These are phyloP conservation scores for Pseudozyma thailandica DNA, from an alignment of 1,284 basidiomycete genomes.

Conservation along the genomic window DNA sequence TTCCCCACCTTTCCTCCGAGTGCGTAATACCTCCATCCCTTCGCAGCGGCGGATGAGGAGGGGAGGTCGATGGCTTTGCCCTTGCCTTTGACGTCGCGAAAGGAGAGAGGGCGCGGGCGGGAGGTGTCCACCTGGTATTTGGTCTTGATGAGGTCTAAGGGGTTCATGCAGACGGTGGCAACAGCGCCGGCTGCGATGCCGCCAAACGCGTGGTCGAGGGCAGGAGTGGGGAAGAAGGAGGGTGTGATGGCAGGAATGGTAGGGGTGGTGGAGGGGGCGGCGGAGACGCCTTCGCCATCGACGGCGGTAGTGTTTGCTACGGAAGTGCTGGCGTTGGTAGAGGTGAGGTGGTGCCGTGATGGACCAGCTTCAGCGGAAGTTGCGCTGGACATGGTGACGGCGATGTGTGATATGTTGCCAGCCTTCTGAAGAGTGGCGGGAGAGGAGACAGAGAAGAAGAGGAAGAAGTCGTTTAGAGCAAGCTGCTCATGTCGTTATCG, in stretches of 20 bases:
- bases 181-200: slow-evolving; percentile 92
- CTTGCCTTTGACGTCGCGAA: slow-evolving; percentile 42
- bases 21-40: slow-evolving; percentile 46
- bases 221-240: slow-evolving; percentile 62
- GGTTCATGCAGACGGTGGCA: slow-evolving; percentile 96
- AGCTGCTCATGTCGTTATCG: not conserved
- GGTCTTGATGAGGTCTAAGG: slow-evolving; percentile 94
- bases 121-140: slow-evolving; percentile 80
- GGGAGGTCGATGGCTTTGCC: slow-evolving; percentile 11
- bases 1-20: slow-evolving; percentile 70
- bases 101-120: slow-evolving; percentile 24
- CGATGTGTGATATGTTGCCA: not conserved
- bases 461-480: not conserved
- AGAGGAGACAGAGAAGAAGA: not conserved
- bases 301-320: slow-evolving; percentile 23
- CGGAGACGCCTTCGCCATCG: slow-evolving; percentile 19
- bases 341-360: too few species aligned
- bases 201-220: slow-evolving; percentile 87
- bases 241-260: slow-evolving; percentile 3
- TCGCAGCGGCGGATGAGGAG: slow-evolving; percentile 1
- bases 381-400: slow-evolving; percentile 9
- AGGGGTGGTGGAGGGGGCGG: slow-evolving; percentile 11
- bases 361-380: slow-evolving; percentile 25
- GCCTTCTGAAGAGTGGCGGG: not conserved
- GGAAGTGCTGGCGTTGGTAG: too few species aligned